Evolutionary conservation across 129 eudicot species (phyloP), one percentile per base, ranked within the genome.

Genomic region (Logfia minima): DNA sequence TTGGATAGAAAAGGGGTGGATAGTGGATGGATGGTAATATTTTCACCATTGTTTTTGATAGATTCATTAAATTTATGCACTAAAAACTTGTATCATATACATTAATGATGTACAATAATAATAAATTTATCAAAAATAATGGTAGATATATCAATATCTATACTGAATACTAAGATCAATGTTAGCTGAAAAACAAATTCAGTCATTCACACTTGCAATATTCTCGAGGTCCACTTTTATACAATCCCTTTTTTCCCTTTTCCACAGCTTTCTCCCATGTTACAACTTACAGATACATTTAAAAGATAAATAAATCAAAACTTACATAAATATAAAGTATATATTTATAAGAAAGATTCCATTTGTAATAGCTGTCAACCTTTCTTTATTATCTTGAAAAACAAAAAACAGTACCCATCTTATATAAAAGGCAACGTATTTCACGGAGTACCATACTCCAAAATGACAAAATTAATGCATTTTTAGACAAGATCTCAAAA

Each of bases 201-300:
- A 68, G 21, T 53, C 68, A 2, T 64, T 80, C 79, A 80, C 79
- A 73, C 69, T 73, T 24, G 32, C 35, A 67, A 80, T 67, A 80
- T 80, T 80, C 79, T 72, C 39, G n/a, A 37, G 63, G 64, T 41
- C 63, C 79, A 68, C 79, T 66, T 80, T 79, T 23, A 34, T 34
- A 63, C 65, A 13, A 66, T 68, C 48, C n/a, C 3, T 58, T 65
- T 79, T 43, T 64, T 0, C 18, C 56, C 72, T 53, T 80, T 23
- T 28, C 62, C 58, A 74, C 34, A 74, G 75, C 75, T 55, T 80
- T 72, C 66, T 65, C 67, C 53, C 79, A 74, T 74, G 79, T 74
- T 74, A 74, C 26, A 24, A 24, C 26, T 24, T 24, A 24, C 70
- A 66, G 23, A 73, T 48, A 48, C 16, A 32, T n/a, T 6, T 58